Base-by-base conservation (phyloP, 1,284 basidiomycete genomes). In the Apiotrichum sp. region DNA sequence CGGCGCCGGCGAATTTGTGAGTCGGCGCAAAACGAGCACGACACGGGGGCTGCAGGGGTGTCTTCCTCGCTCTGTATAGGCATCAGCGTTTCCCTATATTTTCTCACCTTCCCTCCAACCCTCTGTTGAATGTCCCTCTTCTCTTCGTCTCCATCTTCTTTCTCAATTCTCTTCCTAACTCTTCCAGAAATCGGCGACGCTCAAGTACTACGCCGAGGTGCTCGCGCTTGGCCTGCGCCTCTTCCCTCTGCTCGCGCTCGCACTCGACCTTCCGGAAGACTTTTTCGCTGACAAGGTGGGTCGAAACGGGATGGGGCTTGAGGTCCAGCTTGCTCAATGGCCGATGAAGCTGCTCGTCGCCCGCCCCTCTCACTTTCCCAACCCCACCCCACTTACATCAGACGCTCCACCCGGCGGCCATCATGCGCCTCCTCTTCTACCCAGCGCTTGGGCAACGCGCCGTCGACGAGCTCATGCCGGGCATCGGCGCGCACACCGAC, bases 201-300 rank as follows among this genome's bases (percentile, higher is more conserved):
- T 73, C 9, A 67, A 73, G 33, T 88, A 90, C 52, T 79, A 77
- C 65, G 81, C 85, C 63, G 80, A 83, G 35, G 82, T 86, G 7
- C 79, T 90, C 2, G 68, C 71, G 0, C 79, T 93, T 3, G 90
- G 90, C 3, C 81, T 83, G 65, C 73, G 74, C 0, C 74, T 95
- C 45, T 93, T 92, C 72, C 88, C 87, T 0, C 80, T 93, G 0
- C 89, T 95, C 61, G 89, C 91, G 3, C 78, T 91, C 11, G 88
- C 89, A 0, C 79, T 95, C 3, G 81, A 86, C 57, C 78, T 91
- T 1, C 81, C 84, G 0, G 85, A 88, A 62, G 73, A 81, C 44
- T 92, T 86, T 74, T 93, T 93, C 65, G 82, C 83, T 52, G 84
- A 89, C 72, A 89, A 91, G 81, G 87, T 84, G 16, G 43, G 58